Percentiles rank a stretch among this genome's conserved stretches.
phyloP scores from a whole-genome alignment of 805 yeast genomes.

The Ogataea methanolica region DNA sequence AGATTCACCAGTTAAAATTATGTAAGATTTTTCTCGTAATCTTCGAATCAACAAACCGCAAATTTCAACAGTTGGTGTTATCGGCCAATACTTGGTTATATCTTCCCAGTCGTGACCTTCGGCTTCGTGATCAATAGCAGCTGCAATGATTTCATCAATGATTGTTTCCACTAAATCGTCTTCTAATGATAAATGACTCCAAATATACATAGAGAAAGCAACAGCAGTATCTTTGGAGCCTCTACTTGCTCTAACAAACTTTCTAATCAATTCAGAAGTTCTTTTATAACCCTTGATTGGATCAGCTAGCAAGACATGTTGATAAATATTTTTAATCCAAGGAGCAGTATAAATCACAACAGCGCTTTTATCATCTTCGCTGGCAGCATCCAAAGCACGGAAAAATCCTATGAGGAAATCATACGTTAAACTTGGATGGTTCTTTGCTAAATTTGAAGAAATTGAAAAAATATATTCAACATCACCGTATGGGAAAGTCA shows the following conservation, averaged over 20 bases:
- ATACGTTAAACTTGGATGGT: constrained; percentile 56
- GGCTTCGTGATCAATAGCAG: constrained; percentile 73
- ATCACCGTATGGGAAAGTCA: constrained; percentile 65
- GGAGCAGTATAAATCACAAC: constrained; percentile 57
- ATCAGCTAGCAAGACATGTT: constrained; percentile 48
- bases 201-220: constrained; percentile 53
- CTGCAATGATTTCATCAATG: constrained; percentile 69
- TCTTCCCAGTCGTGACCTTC: constrained; percentile 67
- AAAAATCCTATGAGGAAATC: constrained; percentile 49
- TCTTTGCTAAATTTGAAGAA: constrained; percentile 50
- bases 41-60: constrained; percentile 61
- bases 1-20: constrained; percentile 40
- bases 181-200: constrained; percentile 64
- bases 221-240: constrained; percentile 43
- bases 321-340: constrained; percentile 68
- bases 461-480: constrained; percentile 55
- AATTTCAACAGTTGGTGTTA: constrained; percentile 66
- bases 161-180: constrained; percentile 52
- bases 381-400: constrained; percentile 42
- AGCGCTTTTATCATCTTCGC: constrained; percentile 31
- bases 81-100: constrained; percentile 55
- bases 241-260: constrained; percentile 55
- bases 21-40: constrained; percentile 49
- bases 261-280: constrained; percentile 56
- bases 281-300: constrained; percentile 57